Percentiles rank a stretch among this genome's conserved stretches.
Evolutionary conservation across 139 green algal species (phyloP).

Genomic region (Chlamydomonas schloesseri): DNA sequence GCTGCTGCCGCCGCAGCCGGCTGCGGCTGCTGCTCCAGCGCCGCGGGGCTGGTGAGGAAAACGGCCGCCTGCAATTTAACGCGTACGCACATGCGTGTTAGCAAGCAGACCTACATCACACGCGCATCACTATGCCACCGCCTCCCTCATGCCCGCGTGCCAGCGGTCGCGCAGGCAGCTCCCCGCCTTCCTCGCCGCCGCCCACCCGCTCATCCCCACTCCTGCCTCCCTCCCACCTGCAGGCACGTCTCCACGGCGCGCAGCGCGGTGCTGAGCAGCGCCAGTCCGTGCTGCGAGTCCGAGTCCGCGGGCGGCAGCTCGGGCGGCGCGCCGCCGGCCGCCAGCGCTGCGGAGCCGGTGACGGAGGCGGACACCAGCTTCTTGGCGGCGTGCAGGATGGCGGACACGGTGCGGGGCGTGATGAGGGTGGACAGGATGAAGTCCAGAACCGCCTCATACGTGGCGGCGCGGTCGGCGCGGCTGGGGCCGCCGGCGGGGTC

Average conservation of each 20-base stretch:
- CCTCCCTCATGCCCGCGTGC: too few relatives aligned
- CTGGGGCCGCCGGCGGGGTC: neutral
- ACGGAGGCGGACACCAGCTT: constrained; percentile 53
- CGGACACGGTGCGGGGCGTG: constrained; percentile 54
- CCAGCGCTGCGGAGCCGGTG: neutral
- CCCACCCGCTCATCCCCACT: too few relatives aligned
- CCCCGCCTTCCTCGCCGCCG: too few relatives aligned
- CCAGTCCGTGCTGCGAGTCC: constrained; percentile 56
- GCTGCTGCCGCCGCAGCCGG: too few relatives aligned
- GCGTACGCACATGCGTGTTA: neutral
- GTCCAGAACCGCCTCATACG: constrained; percentile 59
- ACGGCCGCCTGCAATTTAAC: neutral
- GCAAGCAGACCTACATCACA: too few relatives aligned
- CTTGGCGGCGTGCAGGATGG: constrained; percentile 60
- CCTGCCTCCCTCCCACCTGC: constrained; percentile 12
- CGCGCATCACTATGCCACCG: too few relatives aligned
- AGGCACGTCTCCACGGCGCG: constrained; percentile 61
- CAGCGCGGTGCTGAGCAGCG: constrained; percentile 54
- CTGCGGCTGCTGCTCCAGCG: constrained; percentile 13
- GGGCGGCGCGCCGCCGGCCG: neutral
- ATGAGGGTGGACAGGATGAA: constrained; percentile 64
- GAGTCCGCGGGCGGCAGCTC: constrained; percentile 34
- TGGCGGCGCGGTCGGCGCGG: constrained; percentile 13
- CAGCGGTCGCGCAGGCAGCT: too few relatives aligned
- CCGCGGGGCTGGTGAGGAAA: constrained; percentile 34